Evolutionary conservation across 495 filamentous ascomycete species (phyloP).

Genomic region (Podospora bellae-mahoneyi): DNA sequence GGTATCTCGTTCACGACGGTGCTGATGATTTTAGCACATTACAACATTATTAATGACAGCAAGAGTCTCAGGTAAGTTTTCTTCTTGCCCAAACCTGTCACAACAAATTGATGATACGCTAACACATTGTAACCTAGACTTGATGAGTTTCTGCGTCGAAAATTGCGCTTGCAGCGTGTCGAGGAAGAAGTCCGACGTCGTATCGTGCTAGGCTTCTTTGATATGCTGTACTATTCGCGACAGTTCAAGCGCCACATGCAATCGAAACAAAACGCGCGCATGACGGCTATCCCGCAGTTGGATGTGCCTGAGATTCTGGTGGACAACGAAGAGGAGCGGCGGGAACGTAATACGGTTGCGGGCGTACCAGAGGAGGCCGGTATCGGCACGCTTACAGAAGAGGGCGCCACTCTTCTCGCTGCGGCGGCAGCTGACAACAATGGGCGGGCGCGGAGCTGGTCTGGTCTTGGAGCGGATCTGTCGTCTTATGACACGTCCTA

Average conservation of each 20-base stretch:
- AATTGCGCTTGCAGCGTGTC: conserved; percentile 87
- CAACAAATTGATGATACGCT: conserved; percentile 17
- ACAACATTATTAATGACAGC: conserved; percentile 98
- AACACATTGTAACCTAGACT: conserved; percentile 49
- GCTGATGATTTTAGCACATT: conserved; percentile 96
- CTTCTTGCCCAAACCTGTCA: not conserved
- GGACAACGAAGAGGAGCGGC: conserved; percentile 55
- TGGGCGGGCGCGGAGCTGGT: conserved; percentile 38
- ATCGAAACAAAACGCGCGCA: conserved; percentile 63
- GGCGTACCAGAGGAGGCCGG: not conserved
- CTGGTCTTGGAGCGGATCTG: conserved; percentile 38
- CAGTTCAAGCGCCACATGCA: conserved; percentile 71
- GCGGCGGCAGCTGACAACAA: conserved; percentile 20
- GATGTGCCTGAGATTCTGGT: conserved; percentile 88
- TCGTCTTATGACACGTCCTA: conserved; percentile 43
- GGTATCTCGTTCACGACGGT: conserved; percentile 91
- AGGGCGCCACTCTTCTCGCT: not conserved
- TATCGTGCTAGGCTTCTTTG: conserved; percentile 90
- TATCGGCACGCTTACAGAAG: conserved; percentile 8
- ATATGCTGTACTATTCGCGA: conserved; percentile 85
- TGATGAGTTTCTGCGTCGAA: conserved; percentile 91
- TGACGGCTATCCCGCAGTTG: conserved; percentile 75
- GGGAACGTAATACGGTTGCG: conserved; percentile 4
- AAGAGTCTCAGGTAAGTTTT: conserved; percentile 73
- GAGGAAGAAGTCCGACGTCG: conserved; percentile 90